Base-by-base conservation (phyloP, 257 asterid species). In the Jasminum sambac region DNA sequence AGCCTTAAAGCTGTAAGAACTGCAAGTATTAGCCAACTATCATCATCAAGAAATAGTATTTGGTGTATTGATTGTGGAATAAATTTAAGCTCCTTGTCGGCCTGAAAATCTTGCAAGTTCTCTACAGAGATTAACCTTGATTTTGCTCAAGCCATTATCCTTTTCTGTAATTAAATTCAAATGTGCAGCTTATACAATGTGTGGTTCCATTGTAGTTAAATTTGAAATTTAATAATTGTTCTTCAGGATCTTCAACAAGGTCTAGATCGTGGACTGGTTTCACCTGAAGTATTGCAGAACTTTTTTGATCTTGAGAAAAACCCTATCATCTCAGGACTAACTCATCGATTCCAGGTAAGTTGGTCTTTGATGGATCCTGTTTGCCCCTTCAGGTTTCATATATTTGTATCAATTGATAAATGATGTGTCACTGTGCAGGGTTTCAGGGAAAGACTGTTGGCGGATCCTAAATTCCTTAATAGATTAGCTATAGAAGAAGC, bases 401-500 rank as follows among this genome's bases (percentile, higher is more conserved):
- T 41, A 57, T 10, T 67, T 36, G 24, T 11, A 66, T 24, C 11
- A 67, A 57, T 55, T 30, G 23, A 23, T 67, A 63, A 63, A 67
- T 62, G 64, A 41, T 44, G 46, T 23, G 7, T 57, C 63, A 64
- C 65, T 71, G 61, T 86, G 80, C 96, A 94, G 99, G 97, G 97
- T 73, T 91, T 89, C 83, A 86, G 96, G 69, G 96, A 94, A 75
- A 85, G 97, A 79, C 79, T 94, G 72, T 77, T 94, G 78, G 99
- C 99, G 60, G 99, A 94, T 80, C 99, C 99, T 6, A 89, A 91
- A 72, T 91, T 94, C 66, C 79, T 94, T 26, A 78, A 94, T 37
- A 81, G 97, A 74, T 80, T 94, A 85, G 99, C 99, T 71, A 94
- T 94, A 57, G 99, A 91, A 85, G 99, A 94, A 89, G 70, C 95